Evolutionary conservation across 805 yeast species (phyloP).

Genomic region (Kazachstania psychrophila): DNA sequence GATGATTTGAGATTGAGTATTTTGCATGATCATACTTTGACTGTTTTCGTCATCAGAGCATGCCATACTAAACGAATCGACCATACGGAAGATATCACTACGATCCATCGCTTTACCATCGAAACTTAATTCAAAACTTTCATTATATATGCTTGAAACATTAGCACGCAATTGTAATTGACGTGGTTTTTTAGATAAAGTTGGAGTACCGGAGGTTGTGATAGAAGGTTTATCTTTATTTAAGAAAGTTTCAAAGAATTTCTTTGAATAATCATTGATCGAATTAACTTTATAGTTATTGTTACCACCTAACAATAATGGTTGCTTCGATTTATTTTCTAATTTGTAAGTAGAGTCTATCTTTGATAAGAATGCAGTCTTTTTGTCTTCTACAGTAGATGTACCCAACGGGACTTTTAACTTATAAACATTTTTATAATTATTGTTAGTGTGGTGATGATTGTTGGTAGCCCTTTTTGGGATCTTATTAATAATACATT

Average conservation of each 20-base stretch:
- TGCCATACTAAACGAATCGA: conserved; percentile 32
- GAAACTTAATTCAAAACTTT: conserved; percentile 35
- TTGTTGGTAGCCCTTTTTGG: conserved; percentile 4
- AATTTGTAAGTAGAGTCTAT: conserved; percentile 1
- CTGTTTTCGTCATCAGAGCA: conserved; percentile 28
- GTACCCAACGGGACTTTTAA: conserved; percentile 7
- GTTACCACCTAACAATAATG: conserved; percentile 9
- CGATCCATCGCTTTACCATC: conserved; percentile 40
- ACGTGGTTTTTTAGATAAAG: neutral
- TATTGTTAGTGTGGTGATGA: neutral
- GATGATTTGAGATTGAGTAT: neutral
- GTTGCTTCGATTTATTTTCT: conserved; percentile 9
- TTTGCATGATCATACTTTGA: conserved; percentile 2
- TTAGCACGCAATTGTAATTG: neutral
- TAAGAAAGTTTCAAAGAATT: conserved; percentile 1
- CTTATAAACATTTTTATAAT: conserved; percentile 8
- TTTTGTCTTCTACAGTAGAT: too few species aligned
- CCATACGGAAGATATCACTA: conserved; percentile 34
- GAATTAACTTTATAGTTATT: conserved; percentile 2
- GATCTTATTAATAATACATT: conserved; percentile 11
- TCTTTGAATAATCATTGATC: conserved; percentile 1
- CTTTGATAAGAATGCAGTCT: neutral
- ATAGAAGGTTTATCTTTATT: neutral
- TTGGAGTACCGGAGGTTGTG: neutral
- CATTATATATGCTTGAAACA: conserved; percentile 10